Evolutionary conservation across 768 basidiomycete genomes (phyloP).

Genomic region (Grammothele lineata): DNA sequence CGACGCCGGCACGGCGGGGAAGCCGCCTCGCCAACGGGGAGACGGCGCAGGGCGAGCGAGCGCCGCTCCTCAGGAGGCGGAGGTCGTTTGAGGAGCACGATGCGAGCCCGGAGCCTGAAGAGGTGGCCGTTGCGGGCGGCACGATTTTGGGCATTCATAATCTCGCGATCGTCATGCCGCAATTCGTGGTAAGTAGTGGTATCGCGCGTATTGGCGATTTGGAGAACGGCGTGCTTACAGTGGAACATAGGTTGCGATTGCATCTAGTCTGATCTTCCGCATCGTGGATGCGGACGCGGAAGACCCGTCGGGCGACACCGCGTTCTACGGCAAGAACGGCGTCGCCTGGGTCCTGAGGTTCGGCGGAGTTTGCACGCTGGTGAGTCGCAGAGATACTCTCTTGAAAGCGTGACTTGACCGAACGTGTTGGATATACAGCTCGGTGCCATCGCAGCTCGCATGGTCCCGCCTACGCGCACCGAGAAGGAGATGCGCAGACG

Average conservation of each 20-base stretch:
- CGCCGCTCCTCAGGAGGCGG: slow-evolving; percentile 57
- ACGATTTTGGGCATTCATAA: slow-evolving; percentile 95
- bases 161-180: slow-evolving; percentile 91
- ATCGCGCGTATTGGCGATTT: background rate
- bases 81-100: slow-evolving; percentile 52
- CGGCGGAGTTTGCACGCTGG: slow-evolving; percentile 80
- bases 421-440: slow-evolving; percentile 27
- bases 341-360: slow-evolving; percentile 94
- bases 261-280: slow-evolving; percentile 84
- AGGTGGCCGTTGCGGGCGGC: slow-evolving; percentile 69
- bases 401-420: background rate
- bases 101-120: slow-evolving; percentile 30
- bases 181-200: slow-evolving; percentile 75
- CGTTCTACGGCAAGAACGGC: slow-evolving; percentile 80
- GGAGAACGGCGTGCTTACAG: slow-evolving; percentile 10
- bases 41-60: slow-evolving; percentile 23
- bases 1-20: slow-evolving; percentile 34
- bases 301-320: slow-evolving; percentile 37
- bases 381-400: slow-evolving; percentile 24
- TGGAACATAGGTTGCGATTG: slow-evolving; percentile 64
- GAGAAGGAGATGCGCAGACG: slow-evolving; percentile 87
- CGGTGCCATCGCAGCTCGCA: slow-evolving; percentile 74
- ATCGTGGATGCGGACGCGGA: slow-evolving; percentile 61
- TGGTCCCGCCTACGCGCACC: slow-evolving; percentile 84
- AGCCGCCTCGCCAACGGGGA: slow-evolving; percentile 1